Evolutionary conservation across 2,329 filamentous ascomycete species (phyloP), one percentile per base, ranked within the genome.

Genomic region (Microdochium trichocladiopsis): DNA sequence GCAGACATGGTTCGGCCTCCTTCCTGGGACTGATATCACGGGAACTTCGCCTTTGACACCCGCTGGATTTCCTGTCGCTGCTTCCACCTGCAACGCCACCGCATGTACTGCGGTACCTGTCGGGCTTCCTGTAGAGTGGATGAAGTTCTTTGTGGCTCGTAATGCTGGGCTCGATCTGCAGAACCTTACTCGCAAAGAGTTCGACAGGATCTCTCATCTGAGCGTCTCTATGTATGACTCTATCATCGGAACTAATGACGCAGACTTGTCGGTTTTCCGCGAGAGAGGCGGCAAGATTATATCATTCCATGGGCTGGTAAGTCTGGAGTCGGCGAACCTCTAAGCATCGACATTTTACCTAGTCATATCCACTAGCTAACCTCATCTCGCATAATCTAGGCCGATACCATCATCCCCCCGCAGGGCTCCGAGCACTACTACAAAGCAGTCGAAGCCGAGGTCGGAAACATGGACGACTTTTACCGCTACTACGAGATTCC

Each of bases 261-360:
- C 74, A 0, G 74, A 78, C 50, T 64, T 79, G 1, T 72, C 69
- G 1, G 55, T 60, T 3, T 78, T 77, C 63, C 61, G 70, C 8
- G 52, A 62, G 1, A 56, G 63, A 1, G 76, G 75, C 18, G 76
- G 73, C 16, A 79, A 78, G 58, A 60, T 79, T 12, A 62, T 79
- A 2, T 70, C 75, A 53, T 78, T 67, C 18, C 76, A 79, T 56
- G 75, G 75, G 47, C n/a, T 57, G 6, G 59, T 57, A 47, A 53
- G 55, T 54, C 14, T 12, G 6, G 45, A 12, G 3, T 9, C 2
- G n/a, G 16, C 33, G 2, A 37, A 37, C 33, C 33, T 37, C 28
- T 37, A 24, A 23, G 45, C 45, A 16, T 11, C 25, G 11, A 25
- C n/a, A 49, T 25, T 49, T 14, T 25, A 31, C 23, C 22, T 18